phyloP scores from a whole-genome alignment of 225 moss, liverwort and hornwort species.

The Climacium dendroides region DNA sequence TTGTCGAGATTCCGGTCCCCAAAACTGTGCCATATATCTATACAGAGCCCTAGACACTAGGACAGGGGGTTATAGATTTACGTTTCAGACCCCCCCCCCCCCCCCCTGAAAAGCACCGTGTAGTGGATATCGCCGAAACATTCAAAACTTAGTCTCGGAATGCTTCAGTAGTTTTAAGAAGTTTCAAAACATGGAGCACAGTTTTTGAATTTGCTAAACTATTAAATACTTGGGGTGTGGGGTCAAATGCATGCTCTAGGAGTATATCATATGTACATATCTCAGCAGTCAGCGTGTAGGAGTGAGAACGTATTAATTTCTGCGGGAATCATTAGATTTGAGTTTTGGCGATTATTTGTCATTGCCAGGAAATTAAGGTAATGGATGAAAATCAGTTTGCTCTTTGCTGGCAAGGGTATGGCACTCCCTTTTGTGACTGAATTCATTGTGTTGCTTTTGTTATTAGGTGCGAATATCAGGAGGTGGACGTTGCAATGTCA shows the following conservation, averaged over 20 bases:
- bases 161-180: too few relatives aligned
- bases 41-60: neutral
- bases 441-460: neutral
- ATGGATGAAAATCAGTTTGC: neutral
- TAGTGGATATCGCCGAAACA: neutral
- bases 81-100: neutral
- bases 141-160: neutral
- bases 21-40: neutral
- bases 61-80: neutral
- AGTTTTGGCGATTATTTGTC: neutral
- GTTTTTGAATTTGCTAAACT: neutral
- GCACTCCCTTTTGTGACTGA: neutral
- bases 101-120: neutral
- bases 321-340: neutral
- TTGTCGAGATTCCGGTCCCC: neutral
- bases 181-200: neutral
- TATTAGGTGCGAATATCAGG: constrained; percentile 79
- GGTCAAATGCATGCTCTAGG: neutral
- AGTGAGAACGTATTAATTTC: neutral
- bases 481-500: constrained; percentile 95
- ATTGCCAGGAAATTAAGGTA: neutral
- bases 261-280: neutral
- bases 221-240: neutral
- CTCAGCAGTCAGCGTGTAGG: neutral
- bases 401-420: neutral